A percentile compares a stretch with the other conserved stretches of the same genome.
Evolutionary conservation across 2,329 filamentous ascomycete genomes (phyloP).

Genomic region (Pseudocercospora eumusae): DNA sequence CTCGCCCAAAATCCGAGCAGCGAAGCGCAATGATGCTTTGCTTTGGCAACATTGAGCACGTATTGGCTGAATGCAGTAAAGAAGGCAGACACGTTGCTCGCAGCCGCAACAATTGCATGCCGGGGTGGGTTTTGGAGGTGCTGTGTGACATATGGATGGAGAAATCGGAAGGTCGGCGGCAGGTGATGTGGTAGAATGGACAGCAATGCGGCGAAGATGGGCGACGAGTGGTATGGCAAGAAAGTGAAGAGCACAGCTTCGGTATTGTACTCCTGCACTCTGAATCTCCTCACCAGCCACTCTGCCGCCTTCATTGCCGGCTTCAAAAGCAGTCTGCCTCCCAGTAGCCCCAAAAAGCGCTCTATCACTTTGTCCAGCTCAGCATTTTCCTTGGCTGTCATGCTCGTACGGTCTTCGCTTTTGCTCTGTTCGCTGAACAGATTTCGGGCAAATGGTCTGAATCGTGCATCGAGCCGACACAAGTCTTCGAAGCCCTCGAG

Average conservation of each 20-base stretch:
- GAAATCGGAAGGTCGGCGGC: conserved; percentile 75
- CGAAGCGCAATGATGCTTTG: conserved; percentile 71
- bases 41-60: conserved; percentile 70
- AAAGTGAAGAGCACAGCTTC: conserved; percentile 77
- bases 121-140: conserved; percentile 70
- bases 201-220: conserved; percentile 80
- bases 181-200: conserved; percentile 80
- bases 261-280: conserved; percentile 90
- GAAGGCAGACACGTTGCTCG: conserved; percentile 74
- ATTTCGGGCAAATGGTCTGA: conserved; percentile 70
- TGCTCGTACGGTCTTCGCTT: conserved; percentile 79
- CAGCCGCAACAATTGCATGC: conserved; percentile 79
- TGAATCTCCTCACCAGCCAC: conserved; percentile 92
- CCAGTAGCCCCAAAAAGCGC: conserved; percentile 77
- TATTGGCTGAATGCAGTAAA: conserved; percentile 76
- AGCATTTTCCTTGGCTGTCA: conserved; percentile 78
- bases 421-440: conserved; percentile 95
- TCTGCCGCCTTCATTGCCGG: conserved; percentile 90
- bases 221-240: conserved; percentile 85
- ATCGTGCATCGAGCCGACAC: conserved; percentile 80
- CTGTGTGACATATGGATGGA: conserved; percentile 81
- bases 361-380: conserved; percentile 77
- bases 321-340: conserved; percentile 74
- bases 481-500: conserved; percentile 88
- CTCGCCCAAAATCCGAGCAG: conserved; percentile 90